A percentile compares a stretch with the other conserved stretches of the same genome.
Conservation (phyloP, 2,329 filamentous ascomycete species). For the Talaromyces sp. region DNA sequence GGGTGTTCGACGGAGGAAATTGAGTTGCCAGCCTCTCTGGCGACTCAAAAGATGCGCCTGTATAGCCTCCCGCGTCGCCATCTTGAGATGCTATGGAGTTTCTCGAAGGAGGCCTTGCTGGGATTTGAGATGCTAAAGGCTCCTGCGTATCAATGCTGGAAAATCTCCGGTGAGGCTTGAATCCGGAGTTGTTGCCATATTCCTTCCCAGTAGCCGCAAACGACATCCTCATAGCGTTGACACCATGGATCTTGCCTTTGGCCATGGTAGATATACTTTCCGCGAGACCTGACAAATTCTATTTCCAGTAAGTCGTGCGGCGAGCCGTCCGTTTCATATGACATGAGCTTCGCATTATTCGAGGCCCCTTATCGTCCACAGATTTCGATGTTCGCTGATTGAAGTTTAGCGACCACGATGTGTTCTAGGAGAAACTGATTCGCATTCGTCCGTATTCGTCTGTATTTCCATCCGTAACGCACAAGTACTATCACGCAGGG, state of each 20-base stretch:
- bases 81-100: constrained; percentile 11
- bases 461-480: background rate
- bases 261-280: background rate
- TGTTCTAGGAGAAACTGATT: background rate
- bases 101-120: constrained; percentile 7
- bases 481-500: background rate
- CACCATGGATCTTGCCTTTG: background rate
- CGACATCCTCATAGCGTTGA: background rate
- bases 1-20: background rate
- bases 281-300: background rate
- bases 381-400: background rate
- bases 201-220: background rate
- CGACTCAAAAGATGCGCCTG: background rate
- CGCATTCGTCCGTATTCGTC: background rate
- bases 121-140: constrained; percentile 4
- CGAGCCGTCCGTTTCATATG: background rate
- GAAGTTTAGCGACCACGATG: background rate
- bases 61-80: background rate
- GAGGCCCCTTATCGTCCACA: background rate
- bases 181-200: background rate
- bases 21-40: constrained; percentile 10
- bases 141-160: background rate
- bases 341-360: background rate
- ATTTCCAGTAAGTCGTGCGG: background rate
- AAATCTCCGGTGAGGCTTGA: background rate